Evolutionary conservation across 495 filamentous ascomycete genomes (phyloP).

Genomic region (Podospora tetraspora): DNA sequence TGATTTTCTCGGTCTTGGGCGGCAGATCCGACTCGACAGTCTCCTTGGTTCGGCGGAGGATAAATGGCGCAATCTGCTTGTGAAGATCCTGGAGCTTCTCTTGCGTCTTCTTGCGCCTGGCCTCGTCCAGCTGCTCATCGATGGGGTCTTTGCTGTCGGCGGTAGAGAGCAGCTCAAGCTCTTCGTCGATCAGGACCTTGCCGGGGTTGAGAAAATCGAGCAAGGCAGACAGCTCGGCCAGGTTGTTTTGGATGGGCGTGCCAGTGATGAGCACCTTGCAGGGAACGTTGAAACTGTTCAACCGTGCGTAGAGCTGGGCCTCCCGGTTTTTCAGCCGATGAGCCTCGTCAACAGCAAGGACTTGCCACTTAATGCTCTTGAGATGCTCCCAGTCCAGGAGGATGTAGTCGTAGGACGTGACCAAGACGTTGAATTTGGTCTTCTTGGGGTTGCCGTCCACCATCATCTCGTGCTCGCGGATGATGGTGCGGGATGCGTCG

Average conservation of each 20-base stretch:
- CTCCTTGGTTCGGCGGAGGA: slow-evolving; percentile 94
- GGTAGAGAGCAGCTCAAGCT: slow-evolving; percentile 60
- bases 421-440: slow-evolving; percentile 88
- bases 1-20: slow-evolving; percentile 96
- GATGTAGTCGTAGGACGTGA: slow-evolving; percentile 96
- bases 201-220: slow-evolving; percentile 96
- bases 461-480: slow-evolving; percentile 83
- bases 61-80: slow-evolving; percentile 74
- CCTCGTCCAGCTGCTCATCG: slow-evolving; percentile 30
- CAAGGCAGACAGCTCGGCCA: slow-evolving; percentile 84
- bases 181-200: slow-evolving; percentile 75
- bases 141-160: slow-evolving; percentile 35
- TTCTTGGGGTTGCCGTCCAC: slow-evolving; percentile 74
- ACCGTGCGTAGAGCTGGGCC: slow-evolving; percentile 79
- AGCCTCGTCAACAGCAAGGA: slow-evolving; percentile 91
- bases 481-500: slow-evolving; percentile 70
- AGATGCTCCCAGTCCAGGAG: slow-evolving; percentile 72
- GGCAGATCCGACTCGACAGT: slow-evolving; percentile 94
- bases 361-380: slow-evolving; percentile 90
- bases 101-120: slow-evolving; percentile 32
- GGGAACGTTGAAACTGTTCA: slow-evolving; percentile 78
- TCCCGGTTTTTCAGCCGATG: slow-evolving; percentile 96
- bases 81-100: slow-evolving; percentile 59
- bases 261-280: slow-evolving; percentile 90
- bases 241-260: slow-evolving; percentile 94